These are phyloP conservation scores for Sphaerobolus stellatus DNA, from an alignment of 1,284 basidiomycete species.

Conservation along the genomic window DNA sequence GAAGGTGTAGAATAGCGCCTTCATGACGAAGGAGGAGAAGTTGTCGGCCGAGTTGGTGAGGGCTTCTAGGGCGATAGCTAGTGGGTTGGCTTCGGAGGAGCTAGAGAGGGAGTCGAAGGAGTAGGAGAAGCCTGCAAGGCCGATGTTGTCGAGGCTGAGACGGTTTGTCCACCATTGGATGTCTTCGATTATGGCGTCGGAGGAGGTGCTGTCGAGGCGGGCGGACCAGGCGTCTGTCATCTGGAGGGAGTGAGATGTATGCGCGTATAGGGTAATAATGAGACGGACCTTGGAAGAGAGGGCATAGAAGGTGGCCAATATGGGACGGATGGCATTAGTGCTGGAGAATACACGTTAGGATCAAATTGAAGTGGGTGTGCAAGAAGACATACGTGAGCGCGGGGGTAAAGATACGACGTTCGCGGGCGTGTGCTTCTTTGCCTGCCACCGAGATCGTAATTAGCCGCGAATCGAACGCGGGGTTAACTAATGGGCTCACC, in stretches of 20 bases:
- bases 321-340: conserved; percentile 48
- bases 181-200: conserved; percentile 47
- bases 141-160: conserved; percentile 57
- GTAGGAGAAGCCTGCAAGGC: conserved; percentile 54
- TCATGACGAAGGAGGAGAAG: conserved; percentile 59
- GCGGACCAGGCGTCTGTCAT: conserved; percentile 47
- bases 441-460: conserved; percentile 19
- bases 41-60: conserved; percentile 58
- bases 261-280: conserved; percentile 10
- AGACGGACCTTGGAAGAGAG: conserved; percentile 41
- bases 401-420: conserved; percentile 50
- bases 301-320: conserved; percentile 50
- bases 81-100: conserved; percentile 9
- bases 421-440: conserved; percentile 52
- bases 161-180: conserved; percentile 57
- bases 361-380: background rate
- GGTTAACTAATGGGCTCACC: conserved; percentile 18
- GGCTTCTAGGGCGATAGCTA: conserved; percentile 51
- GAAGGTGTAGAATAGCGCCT: conserved; percentile 58
- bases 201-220: conserved; percentile 38
- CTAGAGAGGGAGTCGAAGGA: conserved; percentile 51
- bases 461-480: background rate
- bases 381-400: conserved; percentile 46
- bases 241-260: conserved; percentile 15
- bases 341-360: conserved; percentile 28